Base-by-base conservation (phyloP, 2,329 filamentous ascomycete genomes). In the Penicillium olsonii region DNA sequence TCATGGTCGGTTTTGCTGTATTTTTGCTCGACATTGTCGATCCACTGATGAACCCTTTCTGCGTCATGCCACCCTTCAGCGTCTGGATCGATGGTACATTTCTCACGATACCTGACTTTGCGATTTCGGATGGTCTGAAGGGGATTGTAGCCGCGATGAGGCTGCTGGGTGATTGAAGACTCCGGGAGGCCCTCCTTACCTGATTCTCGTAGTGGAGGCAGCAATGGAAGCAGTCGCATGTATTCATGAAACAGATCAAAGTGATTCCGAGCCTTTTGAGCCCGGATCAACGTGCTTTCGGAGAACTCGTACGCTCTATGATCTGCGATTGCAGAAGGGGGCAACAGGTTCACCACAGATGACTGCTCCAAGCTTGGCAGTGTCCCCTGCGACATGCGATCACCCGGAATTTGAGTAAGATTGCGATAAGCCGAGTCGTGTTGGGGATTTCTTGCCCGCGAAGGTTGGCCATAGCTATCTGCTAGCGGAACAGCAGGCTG, bases 91-190 rank as follows among this genome's bases (percentile, higher is more conserved):
- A 96, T 85, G 0, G 81, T 73, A 56, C 82, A 85, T 34, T 89
- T 83, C 71, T 95, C 89, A 14, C 92, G 82, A 20, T 87, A 87
- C 54, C 94, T 82, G 11, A 94, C 82, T 66, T 92, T 92, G 40
- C 92, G 83, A 65, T 99, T 97, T 17, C 94, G 86, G 47, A 97
- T 88, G 60, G 90, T 90, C 69, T 97, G 94, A 19, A 99, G 73
- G 4, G 92, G 94, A 66, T 99, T 96, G 67, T 97, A 97, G 2
- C 78, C 74, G 44, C 92, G 85, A 4, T 88, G 72, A 62, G 54
- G 73, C 69, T 50, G 69, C 63, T 1, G 68, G 60, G 5, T 27
- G 19, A 55, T 50, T 5, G 46, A 44, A 37, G 57, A 39, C 18
- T 60, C 63, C 2, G 44, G 3, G 14, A 8, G n/a, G 17, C 24